phyloP scores from a whole-genome alignment of 257 asterid genomes.

The Agastache rugosa region DNA sequence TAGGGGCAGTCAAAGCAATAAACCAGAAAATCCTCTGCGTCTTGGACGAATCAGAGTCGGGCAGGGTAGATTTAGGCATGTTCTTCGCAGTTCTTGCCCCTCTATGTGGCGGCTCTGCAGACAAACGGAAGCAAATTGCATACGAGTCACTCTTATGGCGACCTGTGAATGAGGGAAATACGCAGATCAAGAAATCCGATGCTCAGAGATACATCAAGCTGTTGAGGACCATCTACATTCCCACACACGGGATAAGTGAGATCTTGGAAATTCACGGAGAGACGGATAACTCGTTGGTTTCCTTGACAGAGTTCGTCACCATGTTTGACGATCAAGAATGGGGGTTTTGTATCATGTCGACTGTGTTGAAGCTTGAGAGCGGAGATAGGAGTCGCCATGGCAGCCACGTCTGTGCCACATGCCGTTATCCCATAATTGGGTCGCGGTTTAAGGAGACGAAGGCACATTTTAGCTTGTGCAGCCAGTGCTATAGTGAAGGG shows the following conservation, averaged over 20 bases:
- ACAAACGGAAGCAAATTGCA: conserved; percentile 81
- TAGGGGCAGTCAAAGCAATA: conserved; percentile 91
- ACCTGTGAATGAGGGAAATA: conserved; percentile 77
- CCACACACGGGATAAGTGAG: conserved; percentile 79
- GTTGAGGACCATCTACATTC: conserved; percentile 82
- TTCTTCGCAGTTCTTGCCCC: conserved; percentile 90
- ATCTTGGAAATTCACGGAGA: conserved; percentile 85
- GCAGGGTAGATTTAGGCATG: conserved; percentile 90
- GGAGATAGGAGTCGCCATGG: conserved; percentile 97
- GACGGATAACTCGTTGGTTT: conserved; percentile 55
- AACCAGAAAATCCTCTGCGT: conserved; percentile 84
- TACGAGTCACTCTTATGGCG: conserved; percentile 92
- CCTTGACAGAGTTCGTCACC: conserved; percentile 62
- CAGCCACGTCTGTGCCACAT: conserved; percentile 76
- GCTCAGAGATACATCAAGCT: conserved; percentile 72
- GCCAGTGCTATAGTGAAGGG: conserved; percentile 91
- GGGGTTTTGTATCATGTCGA: conserved; percentile 84
- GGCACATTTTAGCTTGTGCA: conserved; percentile 73
- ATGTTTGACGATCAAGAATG: conserved; percentile 95
- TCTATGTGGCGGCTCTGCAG: conserved; percentile 78
- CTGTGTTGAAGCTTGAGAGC: conserved; percentile 74
- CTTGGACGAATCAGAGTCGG: conserved; percentile 85
- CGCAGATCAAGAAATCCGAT: conserved; percentile 77
- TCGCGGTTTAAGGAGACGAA: conserved; percentile 92
- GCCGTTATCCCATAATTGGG: conserved; percentile 88